Conservation (phyloP, 108 stramenopile species). For the Nannochloropsis salina region DNA sequence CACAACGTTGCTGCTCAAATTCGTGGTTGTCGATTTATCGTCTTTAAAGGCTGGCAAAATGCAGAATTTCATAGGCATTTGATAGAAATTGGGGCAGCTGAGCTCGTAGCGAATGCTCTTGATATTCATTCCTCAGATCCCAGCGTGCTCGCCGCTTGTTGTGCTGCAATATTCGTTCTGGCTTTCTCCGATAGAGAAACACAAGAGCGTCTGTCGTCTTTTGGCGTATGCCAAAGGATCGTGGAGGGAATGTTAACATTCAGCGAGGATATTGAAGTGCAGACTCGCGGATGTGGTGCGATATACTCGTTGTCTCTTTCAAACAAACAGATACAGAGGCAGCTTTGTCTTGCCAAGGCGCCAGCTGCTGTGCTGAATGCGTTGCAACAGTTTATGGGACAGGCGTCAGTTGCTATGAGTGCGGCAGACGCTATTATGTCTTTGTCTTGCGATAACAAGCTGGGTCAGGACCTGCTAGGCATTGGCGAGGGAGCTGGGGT, state of each 20-base stretch:
- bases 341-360: not conserved
- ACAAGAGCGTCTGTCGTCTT: conserved; percentile 9
- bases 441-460: conserved; percentile 15
- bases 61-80: not conserved
- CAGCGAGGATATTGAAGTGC: not conserved
- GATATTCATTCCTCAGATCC: not conserved
- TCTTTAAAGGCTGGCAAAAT: not conserved
- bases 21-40: conserved; percentile 10
- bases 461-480: not conserved
- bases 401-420: not conserved
- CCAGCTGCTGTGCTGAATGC: not conserved
- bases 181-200: conserved; percentile 19
- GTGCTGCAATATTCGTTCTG: not conserved
- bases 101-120: not conserved
- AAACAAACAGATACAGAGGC: not conserved
- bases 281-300: not conserved
- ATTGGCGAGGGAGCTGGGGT: not conserved
- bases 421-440: not conserved
- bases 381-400: not conserved
- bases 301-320: not conserved
- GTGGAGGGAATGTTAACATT: not conserved
- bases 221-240: not conserved
- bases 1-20: not conserved
- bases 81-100: not conserved
- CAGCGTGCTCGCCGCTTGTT: not conserved